phyloP scores from a whole-genome alignment of 352 stramenopile species.

The Globisporangium paddicum region DNA sequence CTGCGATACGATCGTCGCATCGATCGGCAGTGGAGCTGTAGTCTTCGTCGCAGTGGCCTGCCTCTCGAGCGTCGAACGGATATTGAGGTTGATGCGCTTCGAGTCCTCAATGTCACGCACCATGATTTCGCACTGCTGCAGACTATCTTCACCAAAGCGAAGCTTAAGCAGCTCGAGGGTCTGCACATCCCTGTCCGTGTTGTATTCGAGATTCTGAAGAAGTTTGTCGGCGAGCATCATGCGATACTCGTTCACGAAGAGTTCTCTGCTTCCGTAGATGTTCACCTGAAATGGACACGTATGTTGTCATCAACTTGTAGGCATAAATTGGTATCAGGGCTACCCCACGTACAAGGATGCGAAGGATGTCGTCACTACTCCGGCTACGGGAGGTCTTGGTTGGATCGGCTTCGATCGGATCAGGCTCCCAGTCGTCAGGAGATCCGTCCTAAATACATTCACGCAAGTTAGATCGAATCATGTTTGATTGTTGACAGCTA shows the following conservation, averaged over 20 bases:
- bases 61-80: conserved; percentile 47
- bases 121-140: conserved; percentile 98
- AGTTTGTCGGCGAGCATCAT: conserved; percentile 97
- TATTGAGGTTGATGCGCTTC: conserved; percentile 92
- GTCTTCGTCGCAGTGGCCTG: not conserved
- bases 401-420: conserved; percentile 80
- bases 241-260: conserved; percentile 99
- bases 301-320: not conserved
- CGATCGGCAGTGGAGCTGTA: conserved; percentile 25
- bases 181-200: conserved; percentile 92
- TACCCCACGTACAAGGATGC: conserved; percentile 80
- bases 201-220: conserved; percentile 90
- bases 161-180: conserved; percentile 97
- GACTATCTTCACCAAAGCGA: conserved; percentile 92
- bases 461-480: no score
- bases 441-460: conserved; percentile 52
- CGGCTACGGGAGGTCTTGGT: conserved; percentile 73
- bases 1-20: conserved; percentile 95
- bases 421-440: conserved; percentile 89
- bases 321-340: not conserved
- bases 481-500: no score
- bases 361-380: conserved; percentile 93
- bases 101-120: conserved; percentile 96
- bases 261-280: conserved; percentile 97
- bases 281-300: conserved; percentile 48